Base-by-base conservation (phyloP, 306 rosid species). In the Lagenaria siceraria region DNA sequence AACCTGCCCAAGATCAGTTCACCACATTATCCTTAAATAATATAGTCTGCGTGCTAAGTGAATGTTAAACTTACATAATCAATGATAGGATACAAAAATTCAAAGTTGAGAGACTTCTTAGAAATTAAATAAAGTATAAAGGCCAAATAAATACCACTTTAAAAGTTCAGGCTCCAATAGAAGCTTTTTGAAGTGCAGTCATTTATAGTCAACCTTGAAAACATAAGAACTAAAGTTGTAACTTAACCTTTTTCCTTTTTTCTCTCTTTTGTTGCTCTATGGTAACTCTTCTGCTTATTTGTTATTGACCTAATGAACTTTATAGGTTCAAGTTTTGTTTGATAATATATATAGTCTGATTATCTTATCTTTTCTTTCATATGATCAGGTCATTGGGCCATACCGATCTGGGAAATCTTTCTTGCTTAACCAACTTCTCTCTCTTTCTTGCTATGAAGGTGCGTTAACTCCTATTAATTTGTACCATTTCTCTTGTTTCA, bases 391-490 rank as follows among this genome's bases (percentile, higher is more conserved):
- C 79, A 94, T 94, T 85, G 97, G 98, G 81, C 98, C 97, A 5
- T 89, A 94, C 83, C 96, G 98, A 73, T 94, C 97, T 49, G 98
- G 98, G 81, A 95, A 95, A 79, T 95, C 97, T 6, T 95, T 92
- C 87, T 88, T 92, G 86, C 97, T 95, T 73, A 95, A 95, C 80
- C 98, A 95, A 78, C 96, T 95, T 63, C 98, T 95, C 78, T 92
- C 98, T 72, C 97, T 95, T 87, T 90, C 97, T 84, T 95, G 97
- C 80, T 75, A 89, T 85, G 96, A 92, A 95, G 98, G 98, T 90
- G 77, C 69, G 24, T 68, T 71, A 38, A 70, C 75, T 70, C 56
- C 36, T 24, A 79, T 62, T 74, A 69, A 71, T 80, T 36, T 48
- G 46, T 81, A 35, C 61, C 54, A 51, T 35, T 7, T 54, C 40